Percentiles rank a stretch among this genome's conserved stretches.
Conservation (phyloP, 768 basidiomycete genomes). For the Goffeauzyma gilvescens region DNA sequence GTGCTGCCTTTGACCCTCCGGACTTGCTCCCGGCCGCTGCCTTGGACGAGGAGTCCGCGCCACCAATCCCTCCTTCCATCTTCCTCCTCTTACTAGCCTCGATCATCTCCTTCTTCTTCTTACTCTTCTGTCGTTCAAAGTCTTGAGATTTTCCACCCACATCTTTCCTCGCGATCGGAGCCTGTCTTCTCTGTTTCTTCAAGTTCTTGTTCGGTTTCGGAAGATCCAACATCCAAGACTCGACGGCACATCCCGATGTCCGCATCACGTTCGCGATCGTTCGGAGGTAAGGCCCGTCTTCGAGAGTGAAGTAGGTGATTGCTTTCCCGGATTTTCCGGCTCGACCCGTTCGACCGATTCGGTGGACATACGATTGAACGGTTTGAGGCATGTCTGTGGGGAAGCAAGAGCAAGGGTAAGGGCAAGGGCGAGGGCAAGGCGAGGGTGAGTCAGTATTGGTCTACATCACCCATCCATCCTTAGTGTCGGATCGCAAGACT, state of each 20-base stretch:
- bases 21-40: neutral
- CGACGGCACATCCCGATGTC: conserved; percentile 74
- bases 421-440: conserved; percentile 33
- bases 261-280: conserved; percentile 93
- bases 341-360: conserved; percentile 89
- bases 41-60: no score
- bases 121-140: neutral
- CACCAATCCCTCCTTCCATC: neutral
- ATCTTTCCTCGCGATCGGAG: conserved; percentile 42
- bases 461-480: no score
- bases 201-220: conserved; percentile 81
- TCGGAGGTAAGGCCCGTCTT: conserved; percentile 80
- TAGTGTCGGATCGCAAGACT: neutral
- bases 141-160: conserved; percentile 39
- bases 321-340: conserved; percentile 84
- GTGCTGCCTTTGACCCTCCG: neutral
- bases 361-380: conserved; percentile 86
- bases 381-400: conserved; percentile 69
- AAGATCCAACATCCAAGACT: conserved; percentile 89
- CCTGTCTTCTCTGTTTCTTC: conserved; percentile 64
- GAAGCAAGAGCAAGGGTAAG: neutral
- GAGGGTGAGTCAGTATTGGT: neutral
- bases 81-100: conserved; percentile 10
- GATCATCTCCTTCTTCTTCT: conserved; percentile 3
- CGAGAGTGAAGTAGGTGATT: conserved; percentile 85